Evolutionary conservation across 192 early-diverging fungal genomes (phyloP).

Genomic region (Coemansia sp.): DNA sequence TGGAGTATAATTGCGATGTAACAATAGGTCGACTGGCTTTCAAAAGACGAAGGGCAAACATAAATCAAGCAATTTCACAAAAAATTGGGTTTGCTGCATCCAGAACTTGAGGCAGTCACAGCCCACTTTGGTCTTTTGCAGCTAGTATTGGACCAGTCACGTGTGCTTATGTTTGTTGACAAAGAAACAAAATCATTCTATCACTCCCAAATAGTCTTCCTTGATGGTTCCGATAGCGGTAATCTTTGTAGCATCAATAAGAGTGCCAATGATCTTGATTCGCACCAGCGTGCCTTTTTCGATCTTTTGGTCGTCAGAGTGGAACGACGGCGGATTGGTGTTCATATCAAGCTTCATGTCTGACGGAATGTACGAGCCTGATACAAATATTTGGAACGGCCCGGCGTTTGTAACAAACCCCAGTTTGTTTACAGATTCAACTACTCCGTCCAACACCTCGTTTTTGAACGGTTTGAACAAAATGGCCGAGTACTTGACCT

Average conservation of each 20-base stretch:
- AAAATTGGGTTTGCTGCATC: background rate
- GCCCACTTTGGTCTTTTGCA: background rate
- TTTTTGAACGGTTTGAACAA: conserved; percentile 97
- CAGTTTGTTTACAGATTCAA: conserved; percentile 88
- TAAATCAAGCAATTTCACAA: background rate
- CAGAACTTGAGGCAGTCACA: conserved; percentile 1
- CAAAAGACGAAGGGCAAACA: background rate
- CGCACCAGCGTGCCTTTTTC: conserved; percentile 85
- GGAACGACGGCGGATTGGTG: conserved; percentile 80
- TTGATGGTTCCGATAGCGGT: conserved; percentile 96
- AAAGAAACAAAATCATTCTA: conserved; percentile 41
- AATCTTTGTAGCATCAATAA: conserved; percentile 89
- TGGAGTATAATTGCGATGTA: background rate
- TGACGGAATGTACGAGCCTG: conserved; percentile 77
- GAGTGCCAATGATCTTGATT: conserved; percentile 86
- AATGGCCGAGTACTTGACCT: conserved; percentile 86
- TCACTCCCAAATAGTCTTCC: conserved; percentile 92
- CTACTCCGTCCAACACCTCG: conserved; percentile 91
- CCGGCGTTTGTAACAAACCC: conserved; percentile 96
- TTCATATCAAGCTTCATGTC: conserved; percentile 91
- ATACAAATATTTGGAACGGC: conserved; percentile 89
- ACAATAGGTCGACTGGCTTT: background rate
- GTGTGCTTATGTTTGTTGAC: background rate
- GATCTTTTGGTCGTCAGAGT: conserved; percentile 76
- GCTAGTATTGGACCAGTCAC: conserved; percentile 13